phyloP scores from a whole-genome alignment of 2,329 filamentous ascomycete species.

The Didymella exigua region DNA sequence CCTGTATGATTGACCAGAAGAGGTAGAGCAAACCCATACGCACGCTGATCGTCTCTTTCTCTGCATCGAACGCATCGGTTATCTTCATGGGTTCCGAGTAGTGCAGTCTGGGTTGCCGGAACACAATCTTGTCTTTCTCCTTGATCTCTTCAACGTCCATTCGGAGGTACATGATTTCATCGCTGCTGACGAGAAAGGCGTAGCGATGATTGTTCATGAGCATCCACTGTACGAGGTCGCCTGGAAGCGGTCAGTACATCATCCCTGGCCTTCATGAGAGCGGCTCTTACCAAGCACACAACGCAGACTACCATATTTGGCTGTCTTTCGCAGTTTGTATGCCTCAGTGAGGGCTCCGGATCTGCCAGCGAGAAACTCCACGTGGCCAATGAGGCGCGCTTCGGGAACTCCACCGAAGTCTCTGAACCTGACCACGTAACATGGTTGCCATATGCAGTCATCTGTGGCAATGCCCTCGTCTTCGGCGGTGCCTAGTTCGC shows the following conservation, averaged over 20 bases:
- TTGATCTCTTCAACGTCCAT: conserved; percentile 7
- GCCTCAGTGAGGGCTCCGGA: conserved; percentile 21
- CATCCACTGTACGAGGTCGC: conserved; percentile 29
- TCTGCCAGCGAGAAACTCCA: conserved; percentile 26
- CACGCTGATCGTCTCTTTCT: conserved; percentile 3
- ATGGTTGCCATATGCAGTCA: conserved; percentile 13
- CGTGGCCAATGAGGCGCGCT: conserved; percentile 23
- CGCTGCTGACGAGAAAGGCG: conserved; percentile 25
- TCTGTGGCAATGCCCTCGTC: conserved; percentile 11
- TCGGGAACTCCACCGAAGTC: background rate
- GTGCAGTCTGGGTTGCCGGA: conserved; percentile 18
- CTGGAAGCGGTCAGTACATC: conserved; percentile 9
- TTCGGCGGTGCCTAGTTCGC: conserved; percentile 5
- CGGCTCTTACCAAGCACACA: conserved; percentile 23
- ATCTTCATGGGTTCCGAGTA: conserved; percentile 24
- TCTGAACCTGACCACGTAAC: conserved; percentile 18
- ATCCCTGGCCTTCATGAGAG: no score
- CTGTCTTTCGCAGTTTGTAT: conserved; percentile 3
- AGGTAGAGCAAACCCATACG: conserved; percentile 21
- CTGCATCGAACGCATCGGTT: conserved; percentile 10
- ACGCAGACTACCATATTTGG: conserved; percentile 26
- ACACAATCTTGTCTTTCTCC: background rate
- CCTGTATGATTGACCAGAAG: conserved; percentile 3
- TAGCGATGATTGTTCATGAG: conserved; percentile 21
- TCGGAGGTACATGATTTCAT: conserved; percentile 28